These are phyloP conservation scores for Vicia villosa DNA, from an alignment of 306 rosid species.

Conservation along the genomic window DNA sequence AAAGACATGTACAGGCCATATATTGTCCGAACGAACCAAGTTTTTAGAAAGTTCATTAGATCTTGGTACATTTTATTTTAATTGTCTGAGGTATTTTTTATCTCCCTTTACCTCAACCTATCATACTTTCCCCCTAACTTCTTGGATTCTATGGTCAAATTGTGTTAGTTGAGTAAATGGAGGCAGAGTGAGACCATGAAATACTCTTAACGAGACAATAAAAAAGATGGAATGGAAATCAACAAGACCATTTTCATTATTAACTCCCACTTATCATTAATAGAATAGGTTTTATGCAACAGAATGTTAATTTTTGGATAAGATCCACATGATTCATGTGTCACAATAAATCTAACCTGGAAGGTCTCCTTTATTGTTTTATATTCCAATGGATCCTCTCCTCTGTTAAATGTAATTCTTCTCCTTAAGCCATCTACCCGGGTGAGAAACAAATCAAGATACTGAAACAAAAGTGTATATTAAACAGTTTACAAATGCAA, in stretches of 20 bases:
- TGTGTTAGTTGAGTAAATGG: neutral
- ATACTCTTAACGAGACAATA: neutral
- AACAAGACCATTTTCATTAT: neutral
- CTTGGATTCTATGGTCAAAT: conserved; percentile 2
- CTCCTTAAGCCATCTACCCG: conserved; percentile 92
- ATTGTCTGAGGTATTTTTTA: neutral
- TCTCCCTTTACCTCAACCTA: neutral
- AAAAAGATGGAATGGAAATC: conserved; percentile 4
- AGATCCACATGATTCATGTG: neutral
- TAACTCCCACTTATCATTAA: conserved; percentile 24
- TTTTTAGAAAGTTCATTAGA: neutral
- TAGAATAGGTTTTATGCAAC: neutral
- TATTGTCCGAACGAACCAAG: too few species aligned
- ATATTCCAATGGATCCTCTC: conserved; percentile 57
- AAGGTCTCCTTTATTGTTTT: conserved; percentile 69
- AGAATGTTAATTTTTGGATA: neutral
- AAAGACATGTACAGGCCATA: too few species aligned
- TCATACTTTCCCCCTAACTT: neutral
- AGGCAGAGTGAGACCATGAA: neutral
- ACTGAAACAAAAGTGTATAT: conserved; percentile 52
- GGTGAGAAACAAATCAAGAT: conserved; percentile 84
- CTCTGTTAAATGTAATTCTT: conserved; percentile 53
- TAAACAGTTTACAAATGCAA: conserved; percentile 23
- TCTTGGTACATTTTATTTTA: neutral
- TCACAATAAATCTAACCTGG: conserved; percentile 62